phyloP scores from a whole-genome alignment of 2,329 filamentous ascomycete species.

The Neopestalotiopsis rosae region DNA sequence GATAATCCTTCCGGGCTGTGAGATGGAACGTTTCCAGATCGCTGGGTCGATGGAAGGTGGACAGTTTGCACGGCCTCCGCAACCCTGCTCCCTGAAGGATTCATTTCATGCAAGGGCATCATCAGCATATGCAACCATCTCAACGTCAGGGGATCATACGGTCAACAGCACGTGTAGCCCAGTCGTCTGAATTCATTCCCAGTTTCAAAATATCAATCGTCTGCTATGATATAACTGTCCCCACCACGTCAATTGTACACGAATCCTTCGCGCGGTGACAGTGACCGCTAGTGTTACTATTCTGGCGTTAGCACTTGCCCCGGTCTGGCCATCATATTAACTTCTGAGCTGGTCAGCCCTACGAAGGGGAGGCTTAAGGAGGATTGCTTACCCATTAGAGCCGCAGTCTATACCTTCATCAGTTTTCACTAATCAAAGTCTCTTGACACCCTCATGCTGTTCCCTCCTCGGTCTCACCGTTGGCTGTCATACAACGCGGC shows the following conservation, averaged over 20 bases:
- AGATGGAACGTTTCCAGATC: not conserved
- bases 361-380: not conserved
- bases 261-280: not conserved
- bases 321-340: not conserved
- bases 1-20: not conserved
- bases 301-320: not conserved
- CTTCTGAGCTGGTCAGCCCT: not conserved
- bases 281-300: constrained; percentile 1
- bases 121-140: not conserved
- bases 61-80: not conserved
- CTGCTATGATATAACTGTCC: not conserved
- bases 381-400: not conserved
- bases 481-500: not conserved
- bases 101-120: not conserved
- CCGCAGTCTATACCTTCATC: not conserved
- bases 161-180: not conserved
- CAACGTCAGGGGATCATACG: not conserved
- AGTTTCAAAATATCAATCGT: not conserved
- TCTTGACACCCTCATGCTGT: not conserved
- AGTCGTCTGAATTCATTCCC: not conserved
- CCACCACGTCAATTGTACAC: not conserved
- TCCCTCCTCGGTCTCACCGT: not conserved
- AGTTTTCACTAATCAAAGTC: not conserved
- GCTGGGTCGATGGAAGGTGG: not conserved
- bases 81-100: not conserved